Base-by-base conservation (phyloP, 2,329 filamentous ascomycete species). In the Lecanicillium sp. region DNA sequence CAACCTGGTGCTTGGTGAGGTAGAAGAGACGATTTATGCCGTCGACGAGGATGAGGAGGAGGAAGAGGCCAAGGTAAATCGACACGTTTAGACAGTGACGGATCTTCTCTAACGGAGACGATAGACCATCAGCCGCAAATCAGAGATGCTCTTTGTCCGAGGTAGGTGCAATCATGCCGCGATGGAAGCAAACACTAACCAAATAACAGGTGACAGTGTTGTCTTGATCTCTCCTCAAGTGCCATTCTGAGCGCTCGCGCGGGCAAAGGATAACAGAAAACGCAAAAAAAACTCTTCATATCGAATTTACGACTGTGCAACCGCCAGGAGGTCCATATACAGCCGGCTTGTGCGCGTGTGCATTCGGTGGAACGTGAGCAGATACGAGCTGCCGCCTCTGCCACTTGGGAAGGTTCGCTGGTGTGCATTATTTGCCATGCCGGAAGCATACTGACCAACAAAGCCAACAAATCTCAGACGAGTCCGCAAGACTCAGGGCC, bases 71-170 rank as follows among this genome's bases (percentile, higher is more conserved):
- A 87, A 83, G 75, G 87, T 90, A 63, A 36, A 12, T 12, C 6
- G 50, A 49, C 54, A n/a, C 19, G 5, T 9, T 21, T 27, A 36
- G n/a, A 10, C 15, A 14, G 14, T 27, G 17, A 29, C 11, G 17
- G 19, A 20, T 20, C 14, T 12, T 17, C 24, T 11, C 17, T n/a
- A 21, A 20, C 11, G 9, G 2, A 30, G 8, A 14, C 30, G 17
- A 17, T 23, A 95, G 87, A 95, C 90, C 12, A 82, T 93, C 54
- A 95, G 91, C 72, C 95, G 95, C 70, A 94, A 96, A 67, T 94
- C 90, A 36, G 93, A 97, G 66, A 98, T 98, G 93, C 73, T 98
- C 17, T 98, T 98, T 66, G 91, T 98, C 50, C 78, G 93, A 87
- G 91, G 90, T 91, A 71, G 54, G 78, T 67, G n/a, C 17, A 17